Evolutionary conservation across 1,284 basidiomycete genomes (phyloP).

Genomic region (Apiotrichum sp.): DNA sequence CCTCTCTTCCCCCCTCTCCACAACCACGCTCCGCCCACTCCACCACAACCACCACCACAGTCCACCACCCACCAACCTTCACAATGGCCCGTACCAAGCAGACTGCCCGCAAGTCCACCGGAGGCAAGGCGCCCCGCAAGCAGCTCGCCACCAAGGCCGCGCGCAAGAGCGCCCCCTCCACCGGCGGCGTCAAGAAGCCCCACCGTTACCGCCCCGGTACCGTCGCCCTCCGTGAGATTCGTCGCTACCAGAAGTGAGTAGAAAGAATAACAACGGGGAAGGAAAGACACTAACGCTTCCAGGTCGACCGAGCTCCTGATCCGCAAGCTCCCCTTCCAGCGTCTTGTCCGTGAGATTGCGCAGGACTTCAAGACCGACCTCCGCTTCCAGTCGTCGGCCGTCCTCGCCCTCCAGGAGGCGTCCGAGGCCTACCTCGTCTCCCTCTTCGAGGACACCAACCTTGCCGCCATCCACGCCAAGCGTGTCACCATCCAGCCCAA

Average conservation of each 20-base stretch:
- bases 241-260: conserved; percentile 53
- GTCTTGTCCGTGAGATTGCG: conserved; percentile 68
- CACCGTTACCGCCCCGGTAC: conserved; percentile 57
- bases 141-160: conserved; percentile 52
- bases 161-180: conserved; percentile 50
- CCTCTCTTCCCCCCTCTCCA: conserved; percentile 6
- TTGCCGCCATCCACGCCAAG: conserved; percentile 88
- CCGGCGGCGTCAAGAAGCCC: conserved; percentile 59
- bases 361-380: conserved; percentile 75
- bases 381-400: conserved; percentile 87
- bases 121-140: conserved; percentile 53
- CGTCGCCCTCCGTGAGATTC: conserved; percentile 55
- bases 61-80: not conserved
- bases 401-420: conserved; percentile 84
- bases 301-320: conserved; percentile 80
- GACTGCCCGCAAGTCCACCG: conserved; percentile 60
- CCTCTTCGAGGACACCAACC: conserved; percentile 66
- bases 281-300: conserved; percentile 37
- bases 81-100: conserved; percentile 51
- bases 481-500: conserved; percentile 74
- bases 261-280: not conserved
- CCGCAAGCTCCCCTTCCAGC: conserved; percentile 88
- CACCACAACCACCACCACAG: not conserved
- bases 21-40: conserved; percentile 1
- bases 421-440: conserved; percentile 89